Base-by-base conservation (phyloP, 768 basidiomycete species). In the Boletus rubropictus region DNA sequence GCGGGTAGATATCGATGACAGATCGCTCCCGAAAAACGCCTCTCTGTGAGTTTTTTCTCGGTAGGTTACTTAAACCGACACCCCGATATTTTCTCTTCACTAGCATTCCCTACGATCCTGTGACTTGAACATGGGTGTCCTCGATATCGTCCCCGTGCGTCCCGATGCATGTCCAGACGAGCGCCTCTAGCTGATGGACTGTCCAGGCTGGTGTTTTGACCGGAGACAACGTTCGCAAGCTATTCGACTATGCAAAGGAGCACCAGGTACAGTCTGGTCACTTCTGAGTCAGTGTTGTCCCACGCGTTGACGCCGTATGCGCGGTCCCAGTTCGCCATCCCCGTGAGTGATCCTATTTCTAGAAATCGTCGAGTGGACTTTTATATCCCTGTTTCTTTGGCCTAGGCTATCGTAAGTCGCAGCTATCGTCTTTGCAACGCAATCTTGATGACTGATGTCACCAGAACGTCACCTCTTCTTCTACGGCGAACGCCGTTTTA, bases 391-490 rank as follows among this genome's bases (percentile, higher is more conserved):
- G 8, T 14, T 41, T 3, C 21, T 32, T 46, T 57, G 58, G 4
- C 18, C 7, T 57, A 89, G 87, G 86, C 85, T 55, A 84, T 89
- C 67, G 88, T 90, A 60, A 72, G 84, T 80, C n/a, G 11, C 35
- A 5, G 17, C 7, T 1, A 24, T 37, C 39, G 20, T 24, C n/a
- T 39, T 20, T 39, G 28, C 21, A 32, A 36, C 17, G 6, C 17
- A 11, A 17, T 11, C 9, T 33, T 29, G 39, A 42, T 15, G 25
- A 46, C 42, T 44, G 12, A 24, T 46, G 17, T 9, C 32, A 22
- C 37, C 21, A 96, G 93, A 99, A 99, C 63, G 86, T 91, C 38
- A 98, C 96, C 37, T 98, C 95, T 15, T 94, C 95, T 10, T 99
- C 95, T 25, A 85, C 84, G 32, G 93, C 84, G 44, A 95, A 97